These are phyloP conservation scores for Trichosporon sp. DNA, from an alignment of 1,284 basidiomycete genomes.

Conservation along the genomic window DNA sequence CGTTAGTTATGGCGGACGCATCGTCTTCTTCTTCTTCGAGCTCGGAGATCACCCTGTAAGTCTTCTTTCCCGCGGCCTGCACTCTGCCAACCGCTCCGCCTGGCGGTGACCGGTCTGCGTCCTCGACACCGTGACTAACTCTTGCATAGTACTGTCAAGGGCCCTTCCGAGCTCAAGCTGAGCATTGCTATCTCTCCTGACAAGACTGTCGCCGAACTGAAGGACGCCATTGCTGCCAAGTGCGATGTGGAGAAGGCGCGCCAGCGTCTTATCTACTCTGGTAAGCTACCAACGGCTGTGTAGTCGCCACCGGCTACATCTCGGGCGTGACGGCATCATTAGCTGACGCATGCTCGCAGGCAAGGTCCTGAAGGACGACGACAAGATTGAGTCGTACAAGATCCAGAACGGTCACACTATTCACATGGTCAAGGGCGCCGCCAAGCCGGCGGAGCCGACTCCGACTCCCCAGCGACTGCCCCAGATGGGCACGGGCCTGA, in stretches of 20 bases:
- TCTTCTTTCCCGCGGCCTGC: not conserved
- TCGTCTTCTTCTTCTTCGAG: conserved; percentile 18
- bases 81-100: not conserved
- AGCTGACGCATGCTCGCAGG: conserved; percentile 30
- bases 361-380: conserved; percentile 65
- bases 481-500: conserved; percentile 76
- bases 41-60: conserved; percentile 29
- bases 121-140: not conserved
- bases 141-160: conserved; percentile 50
- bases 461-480: conserved; percentile 52
- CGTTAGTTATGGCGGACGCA: conserved; percentile 21
- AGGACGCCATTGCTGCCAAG: conserved; percentile 73
- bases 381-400: conserved; percentile 73
- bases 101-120: not conserved
- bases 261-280: conserved; percentile 81
- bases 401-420: conserved; percentile 70
- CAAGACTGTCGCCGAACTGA: conserved; percentile 73
- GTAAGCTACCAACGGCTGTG: conserved; percentile 44
- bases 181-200: conserved; percentile 67
- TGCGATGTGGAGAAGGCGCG: conserved; percentile 77
- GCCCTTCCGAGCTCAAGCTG: conserved; percentile 83
- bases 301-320: not conserved
- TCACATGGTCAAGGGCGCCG: conserved; percentile 85
- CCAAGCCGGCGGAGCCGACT: conserved; percentile 51
- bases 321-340: not conserved